Conservation (phyloP, 495 filamentous ascomycete species). For the Hyaloscypha bicolor region DNA sequence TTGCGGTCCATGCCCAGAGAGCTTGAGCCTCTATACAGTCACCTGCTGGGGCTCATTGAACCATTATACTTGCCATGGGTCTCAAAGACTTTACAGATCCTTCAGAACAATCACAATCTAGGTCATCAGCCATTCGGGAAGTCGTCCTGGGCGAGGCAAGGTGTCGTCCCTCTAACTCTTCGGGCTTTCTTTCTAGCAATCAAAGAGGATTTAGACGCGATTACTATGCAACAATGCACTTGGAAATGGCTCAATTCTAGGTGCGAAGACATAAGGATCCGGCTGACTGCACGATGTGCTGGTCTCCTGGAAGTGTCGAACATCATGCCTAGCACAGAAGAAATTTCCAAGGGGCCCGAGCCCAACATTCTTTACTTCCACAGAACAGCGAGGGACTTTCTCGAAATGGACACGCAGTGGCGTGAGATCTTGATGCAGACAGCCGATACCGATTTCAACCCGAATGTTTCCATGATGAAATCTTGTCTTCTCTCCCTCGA, state of each 20-base stretch:
- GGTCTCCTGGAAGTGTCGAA: constrained; percentile 18
- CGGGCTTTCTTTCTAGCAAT: constrained; percentile 13
- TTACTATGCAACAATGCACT: neutral
- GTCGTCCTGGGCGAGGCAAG: too few relatives aligned
- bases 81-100: constrained; percentile 21
- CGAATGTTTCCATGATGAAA: constrained; percentile 15
- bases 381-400: constrained; percentile 22
- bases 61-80: constrained; percentile 7
- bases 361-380: constrained; percentile 11
- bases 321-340: neutral
- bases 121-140: neutral
- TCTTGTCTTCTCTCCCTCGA: neutral
- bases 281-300: constrained; percentile 17
- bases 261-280: constrained; percentile 5
- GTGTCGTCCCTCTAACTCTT: neutral
- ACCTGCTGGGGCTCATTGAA: constrained; percentile 19
- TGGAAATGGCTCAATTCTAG: neutral
- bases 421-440: neutral
- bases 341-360: neutral
- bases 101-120: neutral
- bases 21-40: constrained; percentile 16
- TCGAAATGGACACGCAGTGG: neutral
- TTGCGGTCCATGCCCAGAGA: constrained; percentile 8
- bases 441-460: constrained; percentile 5
- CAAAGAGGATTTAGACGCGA: neutral